Base-by-base conservation (phyloP, 768 basidiomycete species). In the Russula virescens region DNA sequence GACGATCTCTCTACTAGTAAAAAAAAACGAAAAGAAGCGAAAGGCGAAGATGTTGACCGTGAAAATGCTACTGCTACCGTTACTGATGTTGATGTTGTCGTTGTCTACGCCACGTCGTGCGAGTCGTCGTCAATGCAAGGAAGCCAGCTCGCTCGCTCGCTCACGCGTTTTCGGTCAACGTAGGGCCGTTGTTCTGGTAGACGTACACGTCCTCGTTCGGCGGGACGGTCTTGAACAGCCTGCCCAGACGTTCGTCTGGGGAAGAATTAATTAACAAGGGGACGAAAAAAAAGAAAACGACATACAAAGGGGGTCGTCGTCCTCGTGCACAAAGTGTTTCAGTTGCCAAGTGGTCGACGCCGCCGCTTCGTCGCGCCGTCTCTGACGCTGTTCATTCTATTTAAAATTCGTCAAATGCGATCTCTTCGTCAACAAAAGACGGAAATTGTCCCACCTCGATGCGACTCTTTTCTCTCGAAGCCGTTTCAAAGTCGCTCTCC, bases 361-460 rank as follows among this genome's bases (percentile, higher is more conserved):
- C 0, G 88, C 84, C 9, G 70, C 68, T 73, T 98, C 96, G 65
- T 94, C 91, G 69, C 85, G 87, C 64, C 96, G 79, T 74, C 83
- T 80, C 75, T 96, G 92, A 60, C 96, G 81, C 76, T 97, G 94
- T 38, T 94, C 90, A 67, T 96, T 97, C 94, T 96, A 66, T 35
- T 35, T 10, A 35, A 35, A 10, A 35, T 5, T 38, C 3, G 40
- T 18, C 38, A 11, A 19, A 19, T 18, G 10, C n/a, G n/a, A n/a
- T n/a, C n/a, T n/a, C 8, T 31, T 11, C 21, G 18, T 2, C 28
- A 28, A 14, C 23, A 42, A 25, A 47, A 42, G 10, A 40, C 3
- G 31, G 5, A 45, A 47, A 23, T 31, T 31, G 3, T 31, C 62
- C 38, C 2, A 89, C 93, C 88, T 98, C 96, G 51, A 98, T 94